Evolutionary conservation across 164 flowering plant species (phyloP).

Genomic region (Chimonanthus salicifolius): DNA sequence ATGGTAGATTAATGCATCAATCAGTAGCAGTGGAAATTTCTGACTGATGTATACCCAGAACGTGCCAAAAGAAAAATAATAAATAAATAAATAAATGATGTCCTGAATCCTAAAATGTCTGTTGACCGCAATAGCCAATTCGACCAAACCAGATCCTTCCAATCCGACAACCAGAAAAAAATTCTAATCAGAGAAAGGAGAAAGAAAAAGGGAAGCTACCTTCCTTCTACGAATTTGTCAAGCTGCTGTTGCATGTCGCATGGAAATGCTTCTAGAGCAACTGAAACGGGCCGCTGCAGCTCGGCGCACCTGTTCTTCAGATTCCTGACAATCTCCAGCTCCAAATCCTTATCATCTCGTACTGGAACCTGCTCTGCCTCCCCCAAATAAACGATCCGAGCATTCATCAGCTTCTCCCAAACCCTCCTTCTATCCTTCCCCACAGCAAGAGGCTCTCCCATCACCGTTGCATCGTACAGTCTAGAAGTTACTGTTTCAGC

Average conservation of each 20-base stretch:
- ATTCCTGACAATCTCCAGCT: slow-evolving; percentile 73
- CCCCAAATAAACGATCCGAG: slow-evolving; percentile 78
- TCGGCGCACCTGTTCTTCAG: slow-evolving; percentile 61
- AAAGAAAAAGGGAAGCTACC: slow-evolving; percentile 25
- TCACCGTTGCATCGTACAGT: slow-evolving; percentile 84
- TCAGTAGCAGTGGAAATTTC: no score
- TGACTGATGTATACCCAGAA: no score
- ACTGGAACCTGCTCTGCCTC: slow-evolving; percentile 96
- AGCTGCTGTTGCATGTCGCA: slow-evolving; percentile 67
- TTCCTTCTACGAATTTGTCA: slow-evolving; percentile 60
- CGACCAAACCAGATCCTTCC: no score
- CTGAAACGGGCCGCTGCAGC: slow-evolving; percentile 43
- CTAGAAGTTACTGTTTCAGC: slow-evolving; percentile 48
- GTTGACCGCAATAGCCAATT: no score
- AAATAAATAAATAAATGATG: no score
- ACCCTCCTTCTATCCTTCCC: slow-evolving; percentile 84
- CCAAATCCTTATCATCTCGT: slow-evolving; percentile 76
- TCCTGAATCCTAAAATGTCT: no score
- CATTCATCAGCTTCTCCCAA: slow-evolving; percentile 94
- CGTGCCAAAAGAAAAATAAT: no score
- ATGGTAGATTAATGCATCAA: no score
- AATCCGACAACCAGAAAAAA: no score
- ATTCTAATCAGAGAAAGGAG: no score
- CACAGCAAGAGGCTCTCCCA: slow-evolving; percentile 88
- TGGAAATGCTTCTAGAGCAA: slow-evolving; percentile 90